Evolutionary conservation across 257 asterid species (phyloP).

Genomic region (Lantana camara): DNA sequence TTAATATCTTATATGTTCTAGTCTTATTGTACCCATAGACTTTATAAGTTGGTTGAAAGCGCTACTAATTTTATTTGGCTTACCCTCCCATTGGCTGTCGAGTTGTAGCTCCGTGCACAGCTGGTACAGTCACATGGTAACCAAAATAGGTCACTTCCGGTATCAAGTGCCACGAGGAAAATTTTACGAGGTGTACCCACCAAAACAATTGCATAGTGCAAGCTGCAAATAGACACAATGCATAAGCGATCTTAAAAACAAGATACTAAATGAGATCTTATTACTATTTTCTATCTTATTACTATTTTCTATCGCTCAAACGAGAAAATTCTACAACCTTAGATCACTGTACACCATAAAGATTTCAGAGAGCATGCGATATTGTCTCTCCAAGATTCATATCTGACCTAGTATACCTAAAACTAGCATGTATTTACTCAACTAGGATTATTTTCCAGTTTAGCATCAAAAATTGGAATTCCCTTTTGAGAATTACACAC

Average conservation of each 20-base stretch:
- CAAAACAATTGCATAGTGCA: slow-evolving; percentile 80
- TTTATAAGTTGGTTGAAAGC: too few relatives aligned
- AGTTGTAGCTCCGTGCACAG: slow-evolving; percentile 55
- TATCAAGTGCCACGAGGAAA: slow-evolving; percentile 92
- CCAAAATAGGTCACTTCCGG: slow-evolving; percentile 98
- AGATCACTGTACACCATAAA: too few relatives aligned
- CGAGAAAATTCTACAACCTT: too few relatives aligned
- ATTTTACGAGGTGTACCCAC: slow-evolving; percentile 74
- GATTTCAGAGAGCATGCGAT: too few relatives aligned
- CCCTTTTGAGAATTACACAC: too few relatives aligned
- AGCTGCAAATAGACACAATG: slow-evolving; percentile 43
- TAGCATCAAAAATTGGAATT: too few relatives aligned
- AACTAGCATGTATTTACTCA: not conserved
- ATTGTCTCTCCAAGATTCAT: not conserved
- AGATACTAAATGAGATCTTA: not conserved
- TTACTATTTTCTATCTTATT: not conserved
- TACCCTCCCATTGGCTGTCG: slow-evolving; percentile 61
- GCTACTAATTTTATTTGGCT: too few relatives aligned
- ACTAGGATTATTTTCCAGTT: not conserved
- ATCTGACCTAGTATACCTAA: not conserved
- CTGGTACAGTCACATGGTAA: slow-evolving; percentile 80
- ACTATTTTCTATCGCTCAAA: not conserved
- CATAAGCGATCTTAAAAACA: not conserved
- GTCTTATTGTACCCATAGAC: too few relatives aligned
- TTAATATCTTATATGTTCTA: too few relatives aligned